Percentiles rank a stretch among this genome's conserved stretches.
Conservation (phyloP, 768 basidiomycete species). For the Fibroporia radiculosa region DNA sequence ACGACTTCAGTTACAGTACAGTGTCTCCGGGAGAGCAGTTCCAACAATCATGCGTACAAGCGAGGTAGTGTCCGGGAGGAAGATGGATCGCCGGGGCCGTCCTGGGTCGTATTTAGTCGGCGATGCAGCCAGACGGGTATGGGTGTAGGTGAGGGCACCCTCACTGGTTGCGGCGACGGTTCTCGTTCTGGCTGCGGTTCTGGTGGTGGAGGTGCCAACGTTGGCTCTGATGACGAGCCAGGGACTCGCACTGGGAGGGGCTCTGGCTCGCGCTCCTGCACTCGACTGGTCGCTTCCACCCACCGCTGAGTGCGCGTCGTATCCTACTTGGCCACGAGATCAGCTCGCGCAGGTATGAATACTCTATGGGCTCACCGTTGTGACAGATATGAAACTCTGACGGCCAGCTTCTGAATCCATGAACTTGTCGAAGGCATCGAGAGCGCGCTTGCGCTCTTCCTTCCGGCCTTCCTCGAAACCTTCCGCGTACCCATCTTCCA, state of each 20-base stretch:
- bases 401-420: constrained; percentile 35
- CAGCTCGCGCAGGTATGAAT: neutral
- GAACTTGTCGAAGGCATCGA: constrained; percentile 53
- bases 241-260: constrained; percentile 6
- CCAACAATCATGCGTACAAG: neutral
- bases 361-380: constrained; percentile 1
- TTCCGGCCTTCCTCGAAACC: constrained; percentile 32
- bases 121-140: constrained; percentile 18
- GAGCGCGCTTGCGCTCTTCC: constrained; percentile 45
- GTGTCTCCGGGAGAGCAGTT: too few relatives aligned
- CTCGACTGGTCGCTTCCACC: constrained; percentile 13
- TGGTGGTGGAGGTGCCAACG: neutral
- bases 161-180: constrained; percentile 11
- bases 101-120: constrained; percentile 5
- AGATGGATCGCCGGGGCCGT: neutral
- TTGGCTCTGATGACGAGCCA: neutral
- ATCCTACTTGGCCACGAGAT: neutral
- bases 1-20: too few relatives aligned
- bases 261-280: constrained; percentile 10
- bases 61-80: constrained; percentile 1
- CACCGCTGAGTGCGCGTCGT: constrained; percentile 15
- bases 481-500: constrained; percentile 27
- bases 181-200: neutral
- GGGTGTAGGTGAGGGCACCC: constrained; percentile 11
- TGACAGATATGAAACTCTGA: constrained; percentile 9